Evolutionary conservation across 495 filamentous ascomycete genomes (phyloP).

Genomic region (Podospora sp.): DNA sequence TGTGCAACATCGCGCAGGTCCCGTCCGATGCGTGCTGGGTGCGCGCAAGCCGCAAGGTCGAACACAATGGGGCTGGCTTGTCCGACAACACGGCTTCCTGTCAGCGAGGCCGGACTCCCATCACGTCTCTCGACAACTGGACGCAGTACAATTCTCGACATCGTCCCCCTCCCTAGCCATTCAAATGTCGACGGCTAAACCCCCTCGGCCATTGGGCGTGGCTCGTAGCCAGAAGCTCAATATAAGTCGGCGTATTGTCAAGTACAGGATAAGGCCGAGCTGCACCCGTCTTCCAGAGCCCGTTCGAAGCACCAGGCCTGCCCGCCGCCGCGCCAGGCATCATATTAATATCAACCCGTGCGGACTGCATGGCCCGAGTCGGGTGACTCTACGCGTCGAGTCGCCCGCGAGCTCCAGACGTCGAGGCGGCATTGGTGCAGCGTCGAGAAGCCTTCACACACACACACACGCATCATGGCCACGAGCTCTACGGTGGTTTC

Average conservation of each 20-base stretch:
- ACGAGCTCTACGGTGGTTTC: background rate
- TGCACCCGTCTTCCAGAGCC: conserved; percentile 12
- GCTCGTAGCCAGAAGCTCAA: conserved; percentile 12
- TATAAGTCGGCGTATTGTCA: conserved; percentile 22
- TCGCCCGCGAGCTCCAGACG: conserved; percentile 15
- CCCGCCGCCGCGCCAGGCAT: conserved; percentile 23
- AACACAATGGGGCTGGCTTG: conserved; percentile 10
- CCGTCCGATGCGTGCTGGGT: conserved; percentile 13
- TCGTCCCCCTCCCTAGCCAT: conserved; percentile 9
- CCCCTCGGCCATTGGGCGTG: conserved; percentile 19
- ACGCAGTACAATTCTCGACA: conserved; percentile 14
- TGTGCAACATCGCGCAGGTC: conserved; percentile 27
- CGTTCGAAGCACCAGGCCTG: conserved; percentile 15
- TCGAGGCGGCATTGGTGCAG: conserved; percentile 7
- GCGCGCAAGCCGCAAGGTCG: conserved; percentile 11
- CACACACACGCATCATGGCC: too few relatives aligned
- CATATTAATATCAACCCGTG: conserved; percentile 38
- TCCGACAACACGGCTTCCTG: conserved; percentile 19
- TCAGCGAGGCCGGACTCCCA: conserved; percentile 9
- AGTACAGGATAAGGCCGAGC: conserved; percentile 22
- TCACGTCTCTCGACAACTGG: background rate
- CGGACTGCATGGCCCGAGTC: conserved; percentile 27
- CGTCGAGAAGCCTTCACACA: conserved; percentile 13
- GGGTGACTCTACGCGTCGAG: conserved; percentile 21
- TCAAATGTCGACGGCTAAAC: conserved; percentile 23